phyloP scores from a whole-genome alignment of 192 early-diverging fungal species.

The Mortierella claussenii region DNA sequence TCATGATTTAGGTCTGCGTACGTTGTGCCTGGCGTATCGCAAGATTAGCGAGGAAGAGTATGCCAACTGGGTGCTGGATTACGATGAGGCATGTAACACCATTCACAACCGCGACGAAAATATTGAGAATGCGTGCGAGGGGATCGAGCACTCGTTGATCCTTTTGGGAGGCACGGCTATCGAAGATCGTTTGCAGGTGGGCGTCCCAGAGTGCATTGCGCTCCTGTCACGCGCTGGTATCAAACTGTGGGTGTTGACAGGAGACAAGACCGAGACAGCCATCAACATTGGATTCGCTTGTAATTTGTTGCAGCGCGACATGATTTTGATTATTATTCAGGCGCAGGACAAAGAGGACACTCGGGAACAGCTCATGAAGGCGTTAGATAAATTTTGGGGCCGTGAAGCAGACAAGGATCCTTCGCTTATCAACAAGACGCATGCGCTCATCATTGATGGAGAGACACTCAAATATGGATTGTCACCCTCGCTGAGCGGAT shows the following conservation, averaged over 20 bases:
- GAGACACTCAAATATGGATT: constrained; percentile 85
- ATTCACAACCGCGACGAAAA: constrained; percentile 85
- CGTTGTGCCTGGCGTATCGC: constrained; percentile 86
- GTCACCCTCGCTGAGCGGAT: constrained; percentile 62
- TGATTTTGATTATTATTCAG: constrained; percentile 85
- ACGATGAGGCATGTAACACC: constrained; percentile 75
- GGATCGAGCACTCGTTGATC: constrained; percentile 82
- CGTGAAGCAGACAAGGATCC: constrained; percentile 42
- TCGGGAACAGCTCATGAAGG: constrained; percentile 72
- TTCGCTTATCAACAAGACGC: constrained; percentile 41
- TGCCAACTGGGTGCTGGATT: constrained; percentile 72
- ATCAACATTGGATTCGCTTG: constrained; percentile 98
- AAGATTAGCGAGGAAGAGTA: constrained; percentile 80
- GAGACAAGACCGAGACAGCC: constrained; percentile 97
- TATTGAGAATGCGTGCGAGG: constrained; percentile 80
- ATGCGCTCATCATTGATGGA: constrained; percentile 92
- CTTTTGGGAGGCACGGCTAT: constrained; percentile 97
- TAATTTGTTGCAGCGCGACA: constrained; percentile 85
- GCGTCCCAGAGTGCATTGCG: constrained; percentile 93
- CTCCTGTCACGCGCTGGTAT: constrained; percentile 87
- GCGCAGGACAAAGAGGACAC: constrained; percentile 67
- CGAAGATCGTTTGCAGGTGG: constrained; percentile 98
- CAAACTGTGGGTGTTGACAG: constrained; percentile 97
- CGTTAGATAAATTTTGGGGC: constrained; percentile 66
- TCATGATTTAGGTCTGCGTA: constrained; percentile 79